phyloP scores from a whole-genome alignment of 306 rosid genomes.

The Quercus bicolor region DNA sequence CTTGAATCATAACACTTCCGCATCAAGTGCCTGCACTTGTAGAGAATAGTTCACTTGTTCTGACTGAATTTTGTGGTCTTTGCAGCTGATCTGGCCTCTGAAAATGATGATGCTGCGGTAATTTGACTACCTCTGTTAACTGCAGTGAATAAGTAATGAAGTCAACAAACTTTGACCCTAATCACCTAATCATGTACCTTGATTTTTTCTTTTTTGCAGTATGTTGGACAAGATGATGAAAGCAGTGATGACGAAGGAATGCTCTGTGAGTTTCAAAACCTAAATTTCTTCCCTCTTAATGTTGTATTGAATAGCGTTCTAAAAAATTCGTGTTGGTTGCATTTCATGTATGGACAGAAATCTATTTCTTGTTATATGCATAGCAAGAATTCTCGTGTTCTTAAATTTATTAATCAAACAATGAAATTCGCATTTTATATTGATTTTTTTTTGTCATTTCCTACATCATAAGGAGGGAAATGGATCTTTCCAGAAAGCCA shows the following conservation, averaged over 20 bases:
- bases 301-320: conserved; percentile 15
- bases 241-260: conserved; percentile 87
- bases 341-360: not conserved
- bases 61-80: conserved; percentile 22
- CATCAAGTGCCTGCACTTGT: not conserved
- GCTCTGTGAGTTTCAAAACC: conserved; percentile 64
- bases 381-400: not conserved
- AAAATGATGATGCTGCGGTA: conserved; percentile 56
- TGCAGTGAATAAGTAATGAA: conserved; percentile 5
- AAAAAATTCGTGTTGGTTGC: conserved; percentile 11
- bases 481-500: not conserved
- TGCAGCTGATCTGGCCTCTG: conserved; percentile 67
- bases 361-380: not conserved
- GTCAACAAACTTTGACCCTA: conserved; percentile 2
- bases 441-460: not conserved
- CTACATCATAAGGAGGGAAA: not conserved
- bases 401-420: not conserved
- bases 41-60: conserved; percentile 11
- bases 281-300: not conserved
- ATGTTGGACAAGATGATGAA: conserved; percentile 56
- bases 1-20: too few relatives aligned
- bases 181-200: conserved; percentile 18
- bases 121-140: conserved; percentile 10
- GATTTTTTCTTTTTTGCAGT: conserved; percentile 38
- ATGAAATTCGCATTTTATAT: not conserved